These are phyloP conservation scores for Cocos nucifera DNA, from an alignment of 176 grass and related monocot genomes.

Conservation along the genomic window DNA sequence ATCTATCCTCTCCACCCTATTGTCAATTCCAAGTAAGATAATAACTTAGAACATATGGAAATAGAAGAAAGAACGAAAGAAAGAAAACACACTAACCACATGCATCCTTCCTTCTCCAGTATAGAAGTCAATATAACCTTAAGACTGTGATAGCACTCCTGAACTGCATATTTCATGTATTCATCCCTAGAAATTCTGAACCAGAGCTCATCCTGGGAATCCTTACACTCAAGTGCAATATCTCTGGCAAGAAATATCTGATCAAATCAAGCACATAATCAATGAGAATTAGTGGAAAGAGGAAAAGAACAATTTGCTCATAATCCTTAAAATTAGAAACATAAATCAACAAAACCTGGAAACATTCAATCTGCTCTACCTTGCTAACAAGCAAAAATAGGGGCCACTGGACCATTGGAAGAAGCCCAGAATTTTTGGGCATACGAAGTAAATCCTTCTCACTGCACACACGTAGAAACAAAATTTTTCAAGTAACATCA, in stretches of 20 bases:
- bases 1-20: constrained; percentile 72
- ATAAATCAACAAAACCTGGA: too few species aligned
- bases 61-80: too few species aligned
- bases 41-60: not conserved
- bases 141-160: constrained; percentile 63
- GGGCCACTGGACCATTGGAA: constrained; percentile 90
- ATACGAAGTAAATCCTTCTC: constrained; percentile 77
- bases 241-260: constrained; percentile 94
- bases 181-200: constrained; percentile 74
- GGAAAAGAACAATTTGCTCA: not conserved
- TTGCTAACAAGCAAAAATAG: constrained; percentile 93
- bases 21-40: constrained; percentile 7
- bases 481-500: too few species aligned
- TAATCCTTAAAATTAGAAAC: too few species aligned
- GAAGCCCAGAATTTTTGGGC: constrained; percentile 59
- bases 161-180: constrained; percentile 82
- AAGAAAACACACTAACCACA: constrained; percentile 38
- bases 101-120: constrained; percentile 58
- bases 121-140: constrained; percentile 55
- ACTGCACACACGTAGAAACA: constrained; percentile 18
- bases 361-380: constrained; percentile 15
- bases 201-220: constrained; percentile 76
- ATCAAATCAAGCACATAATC: constrained; percentile 3
- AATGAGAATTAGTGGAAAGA: not conserved
- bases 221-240: constrained; percentile 64